These are phyloP conservation scores for Psidium friedrichsthalianum DNA, from an alignment of 345 rosid species.

Conservation along the genomic window DNA sequence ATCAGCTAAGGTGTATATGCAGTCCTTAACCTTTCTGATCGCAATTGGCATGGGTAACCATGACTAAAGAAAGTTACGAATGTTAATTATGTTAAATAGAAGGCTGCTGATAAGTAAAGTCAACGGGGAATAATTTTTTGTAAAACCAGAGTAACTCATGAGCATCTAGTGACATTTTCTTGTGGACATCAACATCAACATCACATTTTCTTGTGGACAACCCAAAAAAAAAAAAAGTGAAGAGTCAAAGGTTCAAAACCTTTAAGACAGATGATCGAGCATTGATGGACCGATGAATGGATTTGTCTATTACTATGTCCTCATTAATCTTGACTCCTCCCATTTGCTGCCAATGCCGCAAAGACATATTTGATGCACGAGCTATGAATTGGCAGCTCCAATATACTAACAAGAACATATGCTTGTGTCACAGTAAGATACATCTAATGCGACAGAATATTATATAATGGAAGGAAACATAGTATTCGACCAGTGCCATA, in stretches of 20 bases:
- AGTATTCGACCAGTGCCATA: background rate
- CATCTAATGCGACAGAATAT: background rate
- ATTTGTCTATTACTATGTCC: slow-evolving; percentile 70
- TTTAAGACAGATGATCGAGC: slow-evolving; percentile 81
- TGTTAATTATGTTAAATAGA: background rate
- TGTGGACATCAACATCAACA: background rate
- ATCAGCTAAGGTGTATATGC: background rate
- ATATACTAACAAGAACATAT: slow-evolving; percentile 34
- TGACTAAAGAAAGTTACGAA: background rate
- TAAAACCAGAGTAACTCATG: background rate
- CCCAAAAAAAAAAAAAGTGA: background rate
- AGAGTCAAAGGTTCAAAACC: slow-evolving; percentile 29
- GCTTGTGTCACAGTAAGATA: background rate
- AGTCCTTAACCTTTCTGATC: background rate
- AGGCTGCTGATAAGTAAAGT: background rate
- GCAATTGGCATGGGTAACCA: background rate
- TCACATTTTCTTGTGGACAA: too few species aligned
- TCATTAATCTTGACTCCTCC: slow-evolving; percentile 81
- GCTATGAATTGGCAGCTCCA: slow-evolving; percentile 97
- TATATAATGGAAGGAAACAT: background rate
- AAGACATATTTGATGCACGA: slow-evolving; percentile 71
- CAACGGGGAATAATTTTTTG: background rate
- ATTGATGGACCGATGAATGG: slow-evolving; percentile 68
- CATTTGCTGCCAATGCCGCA: slow-evolving; percentile 91
- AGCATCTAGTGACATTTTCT: background rate